Conservation (phyloP, 1,284 basidiomycete species). For the Rhodofomes roseus region DNA sequence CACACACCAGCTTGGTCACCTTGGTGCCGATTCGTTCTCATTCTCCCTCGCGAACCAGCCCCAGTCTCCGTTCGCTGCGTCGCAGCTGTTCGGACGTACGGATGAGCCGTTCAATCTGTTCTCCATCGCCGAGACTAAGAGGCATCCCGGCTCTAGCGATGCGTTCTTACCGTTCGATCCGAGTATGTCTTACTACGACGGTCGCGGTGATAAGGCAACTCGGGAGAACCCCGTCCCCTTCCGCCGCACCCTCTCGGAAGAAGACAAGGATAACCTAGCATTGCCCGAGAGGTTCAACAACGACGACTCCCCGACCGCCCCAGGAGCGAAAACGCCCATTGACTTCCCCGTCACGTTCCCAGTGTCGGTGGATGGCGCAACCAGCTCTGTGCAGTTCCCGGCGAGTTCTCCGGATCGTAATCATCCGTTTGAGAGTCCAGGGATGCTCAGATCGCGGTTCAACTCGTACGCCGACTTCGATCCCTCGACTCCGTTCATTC, state of each 20-base stretch:
- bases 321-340: conserved; percentile 48
- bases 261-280: conserved; percentile 59
- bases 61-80: conserved; percentile 86
- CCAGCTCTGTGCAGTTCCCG: conserved; percentile 78
- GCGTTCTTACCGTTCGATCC: conserved; percentile 42
- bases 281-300: conserved; percentile 38
- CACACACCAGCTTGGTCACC: conserved; percentile 63
- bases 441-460: conserved; percentile 53
- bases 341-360: conserved; percentile 52
- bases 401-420: conserved; percentile 66
- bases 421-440: conserved; percentile 46
- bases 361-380: conserved; percentile 44
- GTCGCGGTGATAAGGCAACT: conserved; percentile 43
- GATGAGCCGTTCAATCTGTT: conserved; percentile 77
- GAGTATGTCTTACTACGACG: conserved; percentile 44
- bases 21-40: conserved; percentile 48
- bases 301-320: conserved; percentile 41
- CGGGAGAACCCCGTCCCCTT: conserved; percentile 75
- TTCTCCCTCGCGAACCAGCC: conserved; percentile 50
- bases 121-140: conserved; percentile 72
- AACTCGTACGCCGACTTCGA: conserved; percentile 71
- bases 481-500: conserved; percentile 66
- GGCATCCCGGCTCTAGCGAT: conserved; percentile 51
- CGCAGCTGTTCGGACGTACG: conserved; percentile 74
- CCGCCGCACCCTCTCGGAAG: conserved; percentile 73